Base-by-base conservation (phyloP, 352 stramenopile species). In the Phytophthora tentaculata region DNA sequence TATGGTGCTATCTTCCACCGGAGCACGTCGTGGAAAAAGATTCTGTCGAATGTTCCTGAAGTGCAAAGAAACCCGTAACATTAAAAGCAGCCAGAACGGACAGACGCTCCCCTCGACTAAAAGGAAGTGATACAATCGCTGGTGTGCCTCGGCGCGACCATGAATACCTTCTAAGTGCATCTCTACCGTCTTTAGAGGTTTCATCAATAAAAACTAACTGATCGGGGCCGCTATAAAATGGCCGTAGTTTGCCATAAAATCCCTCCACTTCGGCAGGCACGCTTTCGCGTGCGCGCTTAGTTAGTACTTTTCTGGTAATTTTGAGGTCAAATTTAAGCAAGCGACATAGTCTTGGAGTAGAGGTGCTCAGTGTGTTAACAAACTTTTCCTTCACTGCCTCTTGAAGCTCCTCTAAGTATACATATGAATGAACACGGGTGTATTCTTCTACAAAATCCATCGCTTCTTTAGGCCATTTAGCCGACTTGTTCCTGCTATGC, bases 341-440 rank as follows among this genome's bases (percentile, higher is more conserved):
- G 2, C 50, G 23, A 39, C 39, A 60, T 41, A 66, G 24, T 41
- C 23, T 60, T 3, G 37, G 19, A 26, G 49, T 60, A 23, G 59
- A 60, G 20, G 4, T n/a, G 28, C 39, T 50, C 16, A 37, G n/a
- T 17, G 26, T 14, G 2, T 19, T 22, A 19, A 8, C 19, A 28
- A 67, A 67, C n/a, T 12, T 26, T 14, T 47, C 28, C 26, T 48
- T 67, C 7, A 67, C 13, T 10, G 59, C n/a, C 19, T 39, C 39
- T 28, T 54, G 39, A 8, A 54, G 2, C 8, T 60, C 26, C 26
- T 60, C 49, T 20, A 60, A n/a, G 29, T 66, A 66, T 28, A 67
- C 60, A 49, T 39, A 60, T 16, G 49, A 9, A 39, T 39, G 32
- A 39, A 39, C 32, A 39, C 32, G 32, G 14, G 14, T 39, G 10